phyloP scores from a whole-genome alignment of 257 asterid genomes.

The Leonotis leonurus region DNA sequence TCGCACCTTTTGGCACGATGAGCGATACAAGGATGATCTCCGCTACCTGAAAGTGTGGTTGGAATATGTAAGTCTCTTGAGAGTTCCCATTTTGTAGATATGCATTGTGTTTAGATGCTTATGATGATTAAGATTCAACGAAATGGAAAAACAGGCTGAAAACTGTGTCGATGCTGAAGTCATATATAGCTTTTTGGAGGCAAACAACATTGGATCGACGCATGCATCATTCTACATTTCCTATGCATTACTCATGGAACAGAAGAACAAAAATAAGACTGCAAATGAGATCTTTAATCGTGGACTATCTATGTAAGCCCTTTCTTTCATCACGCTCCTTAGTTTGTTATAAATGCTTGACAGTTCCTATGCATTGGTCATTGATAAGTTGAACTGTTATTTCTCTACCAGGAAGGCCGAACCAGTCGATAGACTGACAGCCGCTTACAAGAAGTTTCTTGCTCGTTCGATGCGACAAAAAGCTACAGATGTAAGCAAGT shows the following conservation, averaged over 20 bases:
- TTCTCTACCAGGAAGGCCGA: slow-evolving; percentile 59
- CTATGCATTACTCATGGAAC: slow-evolving; percentile 78
- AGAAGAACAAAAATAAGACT: slow-evolving; percentile 54
- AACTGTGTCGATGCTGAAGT: slow-evolving; percentile 85
- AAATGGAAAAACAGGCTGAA: slow-evolving; percentile 60
- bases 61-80: slow-evolving; percentile 58
- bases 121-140: slow-evolving; percentile 14
- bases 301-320: slow-evolving; percentile 69
- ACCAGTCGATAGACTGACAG: slow-evolving; percentile 58
- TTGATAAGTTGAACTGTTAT: no score
- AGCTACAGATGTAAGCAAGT: slow-evolving; percentile 53
- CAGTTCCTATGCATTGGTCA: no score
- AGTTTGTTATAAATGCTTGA: no score
- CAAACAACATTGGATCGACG: slow-evolving; percentile 62
- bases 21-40: slow-evolving; percentile 77
- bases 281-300: slow-evolving; percentile 89
- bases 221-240: slow-evolving; percentile 73
- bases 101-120: not conserved
- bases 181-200: slow-evolving; percentile 65
- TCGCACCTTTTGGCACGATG: slow-evolving; percentile 84
- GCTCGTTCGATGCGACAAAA: slow-evolving; percentile 68
- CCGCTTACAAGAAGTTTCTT: slow-evolving; percentile 64
- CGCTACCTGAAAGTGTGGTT: slow-evolving; percentile 93
- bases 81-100: not conserved
- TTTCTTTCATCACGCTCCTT: not conserved